Evolutionary conservation across 2,329 filamentous ascomycete genomes (phyloP), one percentile per base, ranked within the genome.

Genomic region (Colletotrichum sublineola): DNA sequence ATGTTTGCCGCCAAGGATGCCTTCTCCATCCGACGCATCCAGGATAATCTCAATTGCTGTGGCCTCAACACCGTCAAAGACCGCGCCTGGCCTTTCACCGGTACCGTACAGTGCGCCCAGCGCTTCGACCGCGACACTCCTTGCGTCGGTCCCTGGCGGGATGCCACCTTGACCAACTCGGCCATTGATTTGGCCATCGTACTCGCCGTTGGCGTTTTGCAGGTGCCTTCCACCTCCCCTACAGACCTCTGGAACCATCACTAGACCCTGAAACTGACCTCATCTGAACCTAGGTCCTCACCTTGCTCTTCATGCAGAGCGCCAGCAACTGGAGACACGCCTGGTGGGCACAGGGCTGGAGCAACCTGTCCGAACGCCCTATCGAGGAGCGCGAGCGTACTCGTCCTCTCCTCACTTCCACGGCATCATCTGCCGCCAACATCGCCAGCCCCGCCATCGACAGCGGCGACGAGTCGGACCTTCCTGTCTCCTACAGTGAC

Each of bases 1-100:
- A 77, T 93, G 69, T 93, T 84, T 75, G 78, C 75, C 0, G 75
- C 77, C 0, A 89, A 90, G 72, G 83, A 93, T 67, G 84, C 74
- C 0, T 74, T 75, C 0, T 79, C 84, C 2, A 87, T 94, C 68
- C 82, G 85, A 53, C 79, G 81, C 2, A 91, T 94, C 63, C 92
- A 94, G 77, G 90, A 94, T 77, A 79, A 85, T 0, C 86, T 93
- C 42, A 78, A 86, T 9, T 94, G 92, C 81, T 94, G 92, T 75
- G 92, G 92, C 0, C 83, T 93, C 44, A 85, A 85, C 67, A 86
- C 83, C 5, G 78, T 89, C 38, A 80, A 78, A 40, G 91, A 94
- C 76, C 88, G 87, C 75, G 87, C 88, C 0, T 93, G 87, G 83
- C 92, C 92, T 0, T 93, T 92, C 71, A 79, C 63, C 75, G 76